Evolutionary conservation across 1,139 yeast species (phyloP), one percentile per base, ranked within the genome.

Genomic region (Pneumocystis sp.): DNA sequence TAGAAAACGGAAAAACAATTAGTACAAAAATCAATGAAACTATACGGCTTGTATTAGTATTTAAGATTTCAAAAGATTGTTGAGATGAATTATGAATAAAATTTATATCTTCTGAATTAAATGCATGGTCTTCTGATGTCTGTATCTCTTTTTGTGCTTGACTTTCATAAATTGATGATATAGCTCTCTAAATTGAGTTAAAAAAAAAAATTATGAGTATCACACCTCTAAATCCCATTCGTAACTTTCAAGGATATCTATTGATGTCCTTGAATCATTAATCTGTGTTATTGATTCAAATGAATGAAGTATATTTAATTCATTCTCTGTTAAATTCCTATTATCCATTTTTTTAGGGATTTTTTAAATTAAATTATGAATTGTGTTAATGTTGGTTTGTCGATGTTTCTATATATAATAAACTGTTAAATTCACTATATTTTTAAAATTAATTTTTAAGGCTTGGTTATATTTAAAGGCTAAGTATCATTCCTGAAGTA

Each of bases 1-100:
- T 63, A 42, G 72, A 70, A 40, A 77, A 68, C 5, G 79, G 78
- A 64, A 71, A 70, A 37, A 74, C 65, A 63, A 75, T 66, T 19
- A 76, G 68, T 2, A 74, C 0, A 15, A 59, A 59, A 59, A 39
- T 21, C 10, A 37, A 29, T 25, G 61, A 39, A 59, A 29, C 29
- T 25, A 42, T 39, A 59, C n/a, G 31, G 21, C 17, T 59, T 39
- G 31, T 40, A 39, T 59, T 59, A 19, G 45, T 42, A 59, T 10
- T 59, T 25, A 39, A 29, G 12, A 39, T 29, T 59, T 59, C 61
- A 4, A 37, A 21, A 21, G 45, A 42, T 39, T 2, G 40, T 21
- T 39, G 45, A 42, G 31, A 59, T 59, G 35, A 59, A 59, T 39
- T 37, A 25, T 42, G n/a, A 59, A n/a, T 19, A 59, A 19, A 59